Evolutionary conservation across 176 grass and related monocot genomes (phyloP), one percentile per base, ranked within the genome.

Genomic region (Saccharum spontaneum): DNA sequence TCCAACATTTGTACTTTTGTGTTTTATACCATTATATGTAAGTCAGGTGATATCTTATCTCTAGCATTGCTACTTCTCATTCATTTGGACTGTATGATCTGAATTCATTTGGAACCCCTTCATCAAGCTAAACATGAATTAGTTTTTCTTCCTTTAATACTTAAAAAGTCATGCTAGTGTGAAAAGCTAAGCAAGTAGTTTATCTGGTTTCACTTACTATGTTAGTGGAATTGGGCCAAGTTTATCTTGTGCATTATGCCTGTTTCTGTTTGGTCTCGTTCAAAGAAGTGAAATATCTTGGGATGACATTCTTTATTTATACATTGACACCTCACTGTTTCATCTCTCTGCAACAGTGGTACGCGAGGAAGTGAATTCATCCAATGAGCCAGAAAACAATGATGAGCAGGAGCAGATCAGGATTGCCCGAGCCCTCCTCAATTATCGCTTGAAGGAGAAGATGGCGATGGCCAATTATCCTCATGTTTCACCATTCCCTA

Each of bases 381-480:
- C 90, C 83, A 85, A 74, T 41, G 97, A 99, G 88, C 88, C 86
- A 14, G 93, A 94, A 71, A 97, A 89, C 84, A 99, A 87, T 67
- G 97, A 99, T 30, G 97, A 99, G 86, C 91, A 92, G 88, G 97
- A 99, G 72, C 97, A 97, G 87, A 97, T 99, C 36, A 90, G 90
- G 54, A 99, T 99, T 78, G 94, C 97, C 50, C 88, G 97, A 82
- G 97, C 97, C 75, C 90, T 99, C 57, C 90, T 99, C 43, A 96
- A 92, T 36, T 99, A 99, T 33, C 93, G 97, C 54, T 75, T 92
- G n/a, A 89, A 99, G 82, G 97, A 97, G 64, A 99, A 91, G 79
- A 97, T 94, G 50, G 92, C 97, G 4, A 99, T 97, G 97, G 94
- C 86, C 24, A 87, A 90, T 73, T 94, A 99, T 84, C 97, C 94